Evolutionary conservation across 352 stramenopile genomes (phyloP).

Genomic region (Paralagenidium karlingii): DNA sequence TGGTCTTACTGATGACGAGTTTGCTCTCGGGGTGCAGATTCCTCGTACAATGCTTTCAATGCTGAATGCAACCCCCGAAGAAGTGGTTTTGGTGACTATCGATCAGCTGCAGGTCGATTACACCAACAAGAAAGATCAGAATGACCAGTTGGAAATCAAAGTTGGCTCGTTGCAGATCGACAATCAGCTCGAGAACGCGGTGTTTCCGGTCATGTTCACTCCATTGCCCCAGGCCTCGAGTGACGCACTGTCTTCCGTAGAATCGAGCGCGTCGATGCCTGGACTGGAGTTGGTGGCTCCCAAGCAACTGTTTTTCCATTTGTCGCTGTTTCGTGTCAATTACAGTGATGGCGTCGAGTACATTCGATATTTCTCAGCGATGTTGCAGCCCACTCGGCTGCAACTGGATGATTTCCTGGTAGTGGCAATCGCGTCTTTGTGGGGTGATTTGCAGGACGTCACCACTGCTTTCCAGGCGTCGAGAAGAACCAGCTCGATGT

Average conservation of each 20-base stretch:
- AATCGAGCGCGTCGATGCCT: neutral
- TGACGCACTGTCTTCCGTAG: neutral
- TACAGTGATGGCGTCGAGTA: constrained; percentile 80
- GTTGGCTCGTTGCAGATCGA: constrained; percentile 74
- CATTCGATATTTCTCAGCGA: constrained; percentile 76
- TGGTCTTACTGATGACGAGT: too few species aligned
- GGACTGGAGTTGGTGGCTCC: constrained; percentile 3
- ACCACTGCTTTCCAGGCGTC: constrained; percentile 21
- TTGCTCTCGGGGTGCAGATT: constrained; percentile 41
- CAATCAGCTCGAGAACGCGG: constrained; percentile 56
- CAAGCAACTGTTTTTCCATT: constrained; percentile 72
- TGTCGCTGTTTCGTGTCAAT: constrained; percentile 62
- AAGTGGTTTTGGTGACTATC: constrained; percentile 60
- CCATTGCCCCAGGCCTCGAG: constrained; percentile 24
- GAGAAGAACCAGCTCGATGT: neutral
- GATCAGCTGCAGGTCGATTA: constrained; percentile 56
- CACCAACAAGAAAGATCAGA: constrained; percentile 45
- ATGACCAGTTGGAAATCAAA: constrained; percentile 76
- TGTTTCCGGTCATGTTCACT: constrained; percentile 77
- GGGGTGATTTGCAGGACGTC: constrained; percentile 27
- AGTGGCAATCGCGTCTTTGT: constrained; percentile 23
- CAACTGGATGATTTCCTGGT: constrained; percentile 56
- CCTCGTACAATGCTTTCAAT: constrained; percentile 57
- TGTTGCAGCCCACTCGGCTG: constrained; percentile 55
- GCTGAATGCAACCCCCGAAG: constrained; percentile 57